Conservation (phyloP, 2,329 filamentous ascomycete species). For the Xylaria sp. region DNA sequence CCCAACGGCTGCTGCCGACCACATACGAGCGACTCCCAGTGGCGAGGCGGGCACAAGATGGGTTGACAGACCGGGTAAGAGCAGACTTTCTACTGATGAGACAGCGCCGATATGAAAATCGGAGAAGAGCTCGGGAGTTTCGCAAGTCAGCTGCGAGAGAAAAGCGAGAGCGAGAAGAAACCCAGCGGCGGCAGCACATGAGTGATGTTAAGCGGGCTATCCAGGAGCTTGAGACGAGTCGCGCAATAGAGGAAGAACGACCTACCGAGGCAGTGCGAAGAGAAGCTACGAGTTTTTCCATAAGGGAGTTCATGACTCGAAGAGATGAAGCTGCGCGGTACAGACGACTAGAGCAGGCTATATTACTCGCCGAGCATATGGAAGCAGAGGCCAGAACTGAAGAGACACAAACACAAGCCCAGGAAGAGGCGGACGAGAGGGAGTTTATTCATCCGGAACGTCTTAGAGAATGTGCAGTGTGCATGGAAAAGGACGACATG, state of each 20-base stretch:
- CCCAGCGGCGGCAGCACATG: constrained; percentile 14
- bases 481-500: constrained; percentile 27
- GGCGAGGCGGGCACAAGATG: constrained; percentile 22
- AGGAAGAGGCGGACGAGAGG: constrained; percentile 16
- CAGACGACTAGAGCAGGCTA: constrained; percentile 25
- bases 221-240: constrained; percentile 19
- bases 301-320: constrained; percentile 19
- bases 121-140: constrained; percentile 13
- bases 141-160: constrained; percentile 18
- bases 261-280: constrained; percentile 16
- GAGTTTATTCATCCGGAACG: constrained; percentile 15
- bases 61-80: constrained; percentile 9
- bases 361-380: constrained; percentile 14
- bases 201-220: constrained; percentile 15
- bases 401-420: constrained; percentile 15
- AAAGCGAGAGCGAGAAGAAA: constrained; percentile 26
- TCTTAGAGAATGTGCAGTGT: constrained; percentile 27
- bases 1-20: constrained; percentile 2
- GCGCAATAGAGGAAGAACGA: constrained; percentile 26
- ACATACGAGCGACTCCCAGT: constrained; percentile 22
- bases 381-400: constrained; percentile 14
- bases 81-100: constrained; percentile 24
- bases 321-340: constrained; percentile 26
- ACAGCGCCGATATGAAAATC: constrained; percentile 23
- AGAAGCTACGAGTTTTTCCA: constrained; percentile 2